Evolutionary conservation across 495 filamentous ascomycete genomes (phyloP).

Genomic region (Daldinia bambusicola): DNA sequence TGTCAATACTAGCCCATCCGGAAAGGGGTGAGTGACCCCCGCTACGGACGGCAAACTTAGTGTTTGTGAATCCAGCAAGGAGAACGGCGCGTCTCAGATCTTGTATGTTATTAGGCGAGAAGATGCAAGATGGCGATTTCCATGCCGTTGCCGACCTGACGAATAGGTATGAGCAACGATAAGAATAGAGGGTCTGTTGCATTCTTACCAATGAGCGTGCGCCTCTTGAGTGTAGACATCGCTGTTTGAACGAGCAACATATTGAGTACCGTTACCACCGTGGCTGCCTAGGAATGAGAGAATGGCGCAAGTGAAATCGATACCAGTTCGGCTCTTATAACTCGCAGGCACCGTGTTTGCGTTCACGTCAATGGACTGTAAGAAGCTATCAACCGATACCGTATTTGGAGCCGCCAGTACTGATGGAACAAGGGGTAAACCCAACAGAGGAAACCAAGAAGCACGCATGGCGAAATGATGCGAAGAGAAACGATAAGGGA

Average conservation of each 20-base stretch:
- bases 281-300: background rate
- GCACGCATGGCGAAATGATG: background rate
- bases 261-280: background rate
- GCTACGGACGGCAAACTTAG: slow-evolving; percentile 1
- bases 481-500: background rate
- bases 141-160: slow-evolving; percentile 8
- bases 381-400: background rate
- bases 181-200: background rate
- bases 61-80: background rate
- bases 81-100: slow-evolving; percentile 4
- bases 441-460: slow-evolving; percentile 2
- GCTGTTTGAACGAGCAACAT: background rate
- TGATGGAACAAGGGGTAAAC: slow-evolving; percentile 5
- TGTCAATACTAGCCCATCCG: slow-evolving; percentile 4
- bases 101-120: background rate
- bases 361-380: slow-evolving; percentile 1
- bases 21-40: slow-evolving; percentile 15
- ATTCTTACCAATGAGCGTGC: slow-evolving; percentile 11
- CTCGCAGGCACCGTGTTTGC: background rate
- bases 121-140: slow-evolving; percentile 10
- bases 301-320: slow-evolving; percentile 1
- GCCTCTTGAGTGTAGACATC: slow-evolving; percentile 5
- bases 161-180: background rate
- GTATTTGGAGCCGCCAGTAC: background rate
- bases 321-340: background rate